Conservation (phyloP, 73 alveolate species). For the Breviolum minutum region DNA sequence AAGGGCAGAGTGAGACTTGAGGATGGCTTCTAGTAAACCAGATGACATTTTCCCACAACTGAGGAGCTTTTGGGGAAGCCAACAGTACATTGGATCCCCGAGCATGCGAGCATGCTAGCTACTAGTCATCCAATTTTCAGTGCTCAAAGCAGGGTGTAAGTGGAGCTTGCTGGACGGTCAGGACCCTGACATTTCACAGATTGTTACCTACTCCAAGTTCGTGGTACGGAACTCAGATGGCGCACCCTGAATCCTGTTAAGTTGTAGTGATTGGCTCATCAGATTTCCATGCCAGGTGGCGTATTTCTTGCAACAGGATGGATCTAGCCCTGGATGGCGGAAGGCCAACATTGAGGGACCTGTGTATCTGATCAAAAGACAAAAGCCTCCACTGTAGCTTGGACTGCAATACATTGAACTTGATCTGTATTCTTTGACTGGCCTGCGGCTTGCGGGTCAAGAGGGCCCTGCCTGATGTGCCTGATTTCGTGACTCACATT, state of each 20-base stretch:
- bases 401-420: background rate
- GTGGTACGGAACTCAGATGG: conserved; percentile 42
- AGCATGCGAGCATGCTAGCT: no score
- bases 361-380: conserved; percentile 55
- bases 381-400: conserved; percentile 15
- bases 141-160: background rate
- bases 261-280: background rate
- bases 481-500: no score
- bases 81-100: no score
- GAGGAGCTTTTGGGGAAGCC: no score
- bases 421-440: no score
- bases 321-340: conserved; percentile 91
- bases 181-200: conserved; percentile 86
- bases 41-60: background rate
- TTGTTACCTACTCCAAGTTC: conserved; percentile 78
- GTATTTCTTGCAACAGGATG: conserved; percentile 85
- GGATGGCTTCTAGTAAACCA: background rate
- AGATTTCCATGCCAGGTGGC: conserved; percentile 19
- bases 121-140: background rate
- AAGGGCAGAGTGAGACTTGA: no score
- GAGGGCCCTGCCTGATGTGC: background rate
- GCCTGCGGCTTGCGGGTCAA: background rate
- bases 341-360: conserved; percentile 94
- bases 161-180: background rate
- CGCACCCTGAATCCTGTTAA: no score